Evolutionary conservation across 2,329 filamentous ascomycete species (phyloP), one percentile per base, ranked within the genome.

Genomic region (Tolypocladium nubicola): DNA sequence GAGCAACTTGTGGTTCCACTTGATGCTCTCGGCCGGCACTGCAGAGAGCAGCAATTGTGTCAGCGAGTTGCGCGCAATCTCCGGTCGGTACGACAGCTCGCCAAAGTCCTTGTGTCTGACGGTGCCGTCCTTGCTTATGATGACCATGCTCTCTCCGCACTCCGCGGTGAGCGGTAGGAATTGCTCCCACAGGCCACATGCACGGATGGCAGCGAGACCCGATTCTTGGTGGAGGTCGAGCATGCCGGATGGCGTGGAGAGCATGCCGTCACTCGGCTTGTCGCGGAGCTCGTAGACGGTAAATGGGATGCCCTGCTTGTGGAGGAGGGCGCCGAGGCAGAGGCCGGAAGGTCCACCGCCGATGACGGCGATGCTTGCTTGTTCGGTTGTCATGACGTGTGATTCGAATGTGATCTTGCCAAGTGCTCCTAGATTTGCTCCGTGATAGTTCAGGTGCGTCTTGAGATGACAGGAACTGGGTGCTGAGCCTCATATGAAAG

Each of bases 151-250:
- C n/a, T 65, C 60, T 39, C 49, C 59, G 7, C 61, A 64, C 14
- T 63, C 61, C 38, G 70, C 68, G 1, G 73, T 72, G n/a, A 74
- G 63, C 38, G 69, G 62, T 1, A 67, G 54, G 61, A 81, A 82
- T 19, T 72, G 63, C 2, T 75, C 70, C 57, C 66, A 75, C 16
- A 82, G 66, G 0, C 74, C 76, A 16, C 73, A 74, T 55, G 74
- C 73, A 7, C 66, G 67, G 9, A 82, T 63, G 0, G 76, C 79
- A 3, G 68, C 65, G 6, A 78, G 72, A 0, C 79, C 79, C 1
- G 73, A 71, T 49, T 70, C 62, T 1, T 70, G 66, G 61, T 82
- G 78, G 1, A 83, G 68, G 61, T 82, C 79, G 3, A 83, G 73
- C 57, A 66, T 75, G 13, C 79, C 78, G 7, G 66, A 70, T 2